phyloP scores from a whole-genome alignment of 495 filamentous ascomycete species.

The Neurospora sp. region DNA sequence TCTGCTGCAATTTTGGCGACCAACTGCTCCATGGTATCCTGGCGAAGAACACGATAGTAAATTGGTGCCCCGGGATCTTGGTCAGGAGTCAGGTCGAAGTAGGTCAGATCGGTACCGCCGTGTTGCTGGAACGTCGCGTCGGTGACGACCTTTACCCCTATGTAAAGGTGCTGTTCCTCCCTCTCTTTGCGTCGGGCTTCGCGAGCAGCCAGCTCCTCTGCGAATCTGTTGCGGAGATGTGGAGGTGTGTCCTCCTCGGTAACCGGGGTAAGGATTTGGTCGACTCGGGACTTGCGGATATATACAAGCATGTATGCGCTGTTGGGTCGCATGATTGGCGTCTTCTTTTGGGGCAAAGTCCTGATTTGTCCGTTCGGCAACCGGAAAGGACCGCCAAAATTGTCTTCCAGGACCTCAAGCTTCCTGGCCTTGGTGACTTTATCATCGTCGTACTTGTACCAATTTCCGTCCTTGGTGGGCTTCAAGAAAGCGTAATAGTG shows the following conservation, averaged over 20 bases:
- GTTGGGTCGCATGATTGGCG: constrained; percentile 44
- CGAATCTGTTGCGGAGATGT: constrained; percentile 70
- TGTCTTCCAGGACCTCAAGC: constrained; percentile 89
- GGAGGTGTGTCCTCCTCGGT: constrained; percentile 64
- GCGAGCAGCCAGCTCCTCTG: constrained; percentile 67
- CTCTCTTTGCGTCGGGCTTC: constrained; percentile 72
- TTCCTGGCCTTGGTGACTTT: constrained; percentile 86
- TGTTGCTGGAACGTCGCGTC: constrained; percentile 70
- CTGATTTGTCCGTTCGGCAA: constrained; percentile 37
- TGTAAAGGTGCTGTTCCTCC: constrained; percentile 89
- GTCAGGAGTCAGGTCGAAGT: constrained; percentile 47
- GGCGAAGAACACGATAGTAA: constrained; percentile 59
- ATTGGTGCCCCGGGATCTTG: constrained; percentile 50
- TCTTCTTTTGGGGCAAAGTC: constrained; percentile 30
- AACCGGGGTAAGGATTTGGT: constrained; percentile 69
- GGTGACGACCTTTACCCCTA: constrained; percentile 68
- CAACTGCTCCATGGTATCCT: constrained; percentile 66
- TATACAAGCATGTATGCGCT: constrained; percentile 98
- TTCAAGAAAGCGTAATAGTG: constrained; percentile 98
- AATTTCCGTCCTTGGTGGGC: constrained; percentile 81
- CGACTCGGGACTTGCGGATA: constrained; percentile 72
- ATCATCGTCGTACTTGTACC: constrained; percentile 97
- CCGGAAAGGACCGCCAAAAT: constrained; percentile 84
- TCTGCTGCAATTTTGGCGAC: constrained; percentile 58
- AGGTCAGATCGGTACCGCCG: constrained; percentile 76